Evolutionary conservation across 2,329 filamentous ascomycete genomes (phyloP), one percentile per base, ranked within the genome.

Genomic region (Aspergillus sp.): DNA sequence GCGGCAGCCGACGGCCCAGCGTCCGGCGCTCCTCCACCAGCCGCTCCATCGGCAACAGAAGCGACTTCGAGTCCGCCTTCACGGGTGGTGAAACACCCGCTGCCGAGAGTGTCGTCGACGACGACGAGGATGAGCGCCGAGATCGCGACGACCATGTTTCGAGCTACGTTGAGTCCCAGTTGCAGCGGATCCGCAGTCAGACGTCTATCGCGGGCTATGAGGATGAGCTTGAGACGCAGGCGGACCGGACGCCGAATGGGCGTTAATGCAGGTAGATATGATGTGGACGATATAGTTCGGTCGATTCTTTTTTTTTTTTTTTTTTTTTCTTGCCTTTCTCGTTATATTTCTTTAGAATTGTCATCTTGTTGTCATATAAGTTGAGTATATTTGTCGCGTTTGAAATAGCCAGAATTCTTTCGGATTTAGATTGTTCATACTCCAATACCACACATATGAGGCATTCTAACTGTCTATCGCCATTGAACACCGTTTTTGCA

Each of bases 21-120:
- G 81, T 94, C 67, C 88, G 91, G 42, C 87, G 92, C 57, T 92
- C 90, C 4, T 94, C 92, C 4, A 93, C 91, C 0, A 87, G 86
- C 49, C 87, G 94, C 46, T 96, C 91, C 52, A 92, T 98, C 58
- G 90, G 91, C 39, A 87, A 87, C 56, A 87, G 92, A 55, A 95
- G 90, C 72, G 92, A 96, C 76, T 96, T 89, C 72, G 84, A 85
- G 55, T 73, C 74, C 2, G 80, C 82, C 26, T 65, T 73, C 42
- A 67, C 69, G 11, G 71, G 69, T 22, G 68, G 69, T 10, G 69
- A 70, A 26, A 70, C 65, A 0, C 69, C 70, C 0, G 67, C 67
- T 1, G 68, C 65, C 2, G 63, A 77, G 62, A 69, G 76, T 67
- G 58, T 67, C 0, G 47, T 70, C 54, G 75, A 80, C 59, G 66